These are phyloP conservation scores for Vitis hybrid DNA, from an alignment of 177 flowering plant genomes.

Conservation along the genomic window DNA sequence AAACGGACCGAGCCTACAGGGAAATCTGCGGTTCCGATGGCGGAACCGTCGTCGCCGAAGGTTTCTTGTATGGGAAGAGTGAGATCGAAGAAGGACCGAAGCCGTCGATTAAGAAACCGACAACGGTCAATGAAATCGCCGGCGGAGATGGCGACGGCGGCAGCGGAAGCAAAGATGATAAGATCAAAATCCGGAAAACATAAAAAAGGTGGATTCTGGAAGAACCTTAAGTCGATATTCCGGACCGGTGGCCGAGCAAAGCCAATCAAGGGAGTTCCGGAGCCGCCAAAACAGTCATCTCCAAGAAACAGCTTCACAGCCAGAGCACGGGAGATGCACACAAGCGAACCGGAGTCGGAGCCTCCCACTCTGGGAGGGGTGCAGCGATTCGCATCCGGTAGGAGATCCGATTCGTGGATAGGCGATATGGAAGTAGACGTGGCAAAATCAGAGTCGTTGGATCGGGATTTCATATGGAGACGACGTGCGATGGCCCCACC, in stretches of 20 bases:
- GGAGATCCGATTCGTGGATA: conserved; percentile 44
- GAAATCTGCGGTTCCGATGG: conserved; percentile 30
- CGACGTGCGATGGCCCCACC: conserved; percentile 19
- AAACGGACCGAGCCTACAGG: conserved; percentile 32
- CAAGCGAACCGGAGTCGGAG: conserved; percentile 1
- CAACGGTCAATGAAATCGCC: conserved; percentile 10
- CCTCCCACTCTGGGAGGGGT: conserved; percentile 45
- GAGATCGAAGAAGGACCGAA: conserved; percentile 49
- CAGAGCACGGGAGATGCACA: not conserved
- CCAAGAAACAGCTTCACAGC: conserved; percentile 12
- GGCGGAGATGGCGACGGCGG: conserved; percentile 1
- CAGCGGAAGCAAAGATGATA: no score
- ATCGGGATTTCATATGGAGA: conserved; percentile 6
- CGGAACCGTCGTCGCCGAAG: conserved; percentile 82
- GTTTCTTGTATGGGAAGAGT: conserved; percentile 90
- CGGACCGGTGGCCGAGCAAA: conserved; percentile 8
- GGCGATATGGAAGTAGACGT: conserved; percentile 18
- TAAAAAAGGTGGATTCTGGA: conserved; percentile 34
- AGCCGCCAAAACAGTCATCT: not conserved
- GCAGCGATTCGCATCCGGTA: conserved; percentile 63
- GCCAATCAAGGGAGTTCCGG: not conserved
- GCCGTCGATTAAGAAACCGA: conserved; percentile 22
- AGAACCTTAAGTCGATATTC: conserved; percentile 34
- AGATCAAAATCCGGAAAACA: no score
- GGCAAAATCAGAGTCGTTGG: conserved; percentile 19